phyloP scores from a whole-genome alignment of 345 rosid species.

The Ceriops decandra region DNA sequence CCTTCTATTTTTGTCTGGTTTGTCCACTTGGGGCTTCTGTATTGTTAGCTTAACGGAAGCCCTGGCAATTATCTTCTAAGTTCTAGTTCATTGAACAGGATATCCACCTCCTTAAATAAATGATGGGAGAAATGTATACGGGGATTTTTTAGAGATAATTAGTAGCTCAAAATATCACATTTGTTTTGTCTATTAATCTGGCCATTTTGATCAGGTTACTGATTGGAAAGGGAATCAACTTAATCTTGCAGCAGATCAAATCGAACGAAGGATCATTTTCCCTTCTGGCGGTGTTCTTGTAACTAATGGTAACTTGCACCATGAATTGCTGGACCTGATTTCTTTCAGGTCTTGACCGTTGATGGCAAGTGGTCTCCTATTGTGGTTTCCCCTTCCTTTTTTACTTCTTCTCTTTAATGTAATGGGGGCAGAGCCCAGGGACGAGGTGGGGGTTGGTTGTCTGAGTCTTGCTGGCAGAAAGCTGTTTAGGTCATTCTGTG shows the following conservation, averaged over 20 bases:
- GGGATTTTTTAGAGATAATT: neutral
- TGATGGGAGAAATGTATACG: neutral
- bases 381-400: neutral
- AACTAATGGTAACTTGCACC: slow-evolving; percentile 52
- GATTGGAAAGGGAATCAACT: slow-evolving; percentile 68
- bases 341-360: slow-evolving; percentile 38
- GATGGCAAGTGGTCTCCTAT: neutral
- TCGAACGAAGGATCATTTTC: slow-evolving; percentile 50
- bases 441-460: too few relatives aligned
- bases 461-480: too few relatives aligned
- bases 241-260: slow-evolving; percentile 53
- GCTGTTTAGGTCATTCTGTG: too few relatives aligned
- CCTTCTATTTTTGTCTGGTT: neutral
- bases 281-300: slow-evolving; percentile 67
- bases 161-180: neutral
- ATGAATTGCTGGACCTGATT: slow-evolving; percentile 45
- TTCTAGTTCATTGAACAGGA: too few relatives aligned
- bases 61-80: too few relatives aligned
- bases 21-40: neutral
- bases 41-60: neutral
- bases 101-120: too few relatives aligned
- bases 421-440: too few relatives aligned
- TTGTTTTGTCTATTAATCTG: slow-evolving; percentile 3
- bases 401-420: too few relatives aligned
- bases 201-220: slow-evolving; percentile 41